Evolutionary conservation across 768 basidiomycete species (phyloP).

Genomic region (Lactarius sanguifluus): DNA sequence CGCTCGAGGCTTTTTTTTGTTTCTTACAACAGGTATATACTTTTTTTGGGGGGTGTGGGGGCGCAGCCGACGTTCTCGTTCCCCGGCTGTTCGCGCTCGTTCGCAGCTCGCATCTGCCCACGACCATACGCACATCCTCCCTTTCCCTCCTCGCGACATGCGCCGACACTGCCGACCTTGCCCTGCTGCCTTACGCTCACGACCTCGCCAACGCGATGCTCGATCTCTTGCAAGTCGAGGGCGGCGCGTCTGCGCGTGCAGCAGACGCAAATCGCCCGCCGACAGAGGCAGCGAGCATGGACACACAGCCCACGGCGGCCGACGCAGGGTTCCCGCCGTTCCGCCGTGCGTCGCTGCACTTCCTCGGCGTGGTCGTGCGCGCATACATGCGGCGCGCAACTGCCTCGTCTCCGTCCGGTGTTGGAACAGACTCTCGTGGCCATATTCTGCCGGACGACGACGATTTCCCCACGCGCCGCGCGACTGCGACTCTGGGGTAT

Average conservation of each 20-base stretch:
- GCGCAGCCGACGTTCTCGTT: constrained; percentile 64
- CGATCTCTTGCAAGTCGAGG: constrained; percentile 73
- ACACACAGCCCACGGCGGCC: constrained; percentile 55
- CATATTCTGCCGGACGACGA: constrained; percentile 1
- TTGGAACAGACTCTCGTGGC: constrained; percentile 33
- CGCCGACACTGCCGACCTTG: constrained; percentile 59
- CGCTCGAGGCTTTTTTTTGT: constrained; percentile 27
- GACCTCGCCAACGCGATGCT: constrained; percentile 68
- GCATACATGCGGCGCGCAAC: constrained; percentile 54
- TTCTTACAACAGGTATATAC: not conserved
- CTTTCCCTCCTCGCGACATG: constrained; percentile 74
- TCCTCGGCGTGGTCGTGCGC: constrained; percentile 69
- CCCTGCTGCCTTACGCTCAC: constrained; percentile 59
- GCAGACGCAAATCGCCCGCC: constrained; percentile 17
- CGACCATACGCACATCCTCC: constrained; percentile 67
- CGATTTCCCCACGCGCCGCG: constrained; percentile 26
- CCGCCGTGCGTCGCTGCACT: constrained; percentile 83
- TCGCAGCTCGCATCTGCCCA: constrained; percentile 60
- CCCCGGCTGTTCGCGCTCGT: constrained; percentile 69
- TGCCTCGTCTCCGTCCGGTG: not conserved
- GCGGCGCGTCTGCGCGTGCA: constrained; percentile 35
- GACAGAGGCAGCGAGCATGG: constrained; percentile 40
- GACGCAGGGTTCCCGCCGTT: constrained; percentile 74
- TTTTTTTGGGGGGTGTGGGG: not conserved
- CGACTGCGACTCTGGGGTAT: constrained; percentile 25